Conservation (phyloP, 257 asterid genomes). For the Echites panduratus region DNA sequence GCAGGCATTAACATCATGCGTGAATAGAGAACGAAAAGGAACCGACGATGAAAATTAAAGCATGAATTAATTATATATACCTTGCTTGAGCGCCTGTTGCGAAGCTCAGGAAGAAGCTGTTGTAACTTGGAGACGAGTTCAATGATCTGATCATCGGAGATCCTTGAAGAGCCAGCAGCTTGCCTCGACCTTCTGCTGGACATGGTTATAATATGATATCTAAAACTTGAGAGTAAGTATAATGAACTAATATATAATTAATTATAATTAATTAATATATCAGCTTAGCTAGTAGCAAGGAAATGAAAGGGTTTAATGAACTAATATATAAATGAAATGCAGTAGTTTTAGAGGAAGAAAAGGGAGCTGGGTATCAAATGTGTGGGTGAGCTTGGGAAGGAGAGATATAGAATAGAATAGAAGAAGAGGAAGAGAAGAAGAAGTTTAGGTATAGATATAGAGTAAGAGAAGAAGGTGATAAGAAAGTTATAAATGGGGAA, state of each 20-base stretch:
- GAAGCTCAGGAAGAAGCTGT: conserved; percentile 41
- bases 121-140: conserved; percentile 44
- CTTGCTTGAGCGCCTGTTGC: conserved; percentile 35
- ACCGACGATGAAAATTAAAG: background rate
- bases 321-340: background rate
- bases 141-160: conserved; percentile 38
- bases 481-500: conserved; percentile 14
- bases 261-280: too few relatives aligned
- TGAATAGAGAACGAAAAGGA: background rate
- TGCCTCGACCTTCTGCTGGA: conserved; percentile 42
- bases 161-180: conserved; percentile 28
- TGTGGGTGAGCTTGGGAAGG: background rate
- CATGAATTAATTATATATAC: conserved; percentile 5
- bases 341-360: background rate
- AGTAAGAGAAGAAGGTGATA: conserved; percentile 6
- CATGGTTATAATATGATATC: conserved; percentile 14
- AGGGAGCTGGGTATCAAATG: background rate
- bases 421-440: background rate
- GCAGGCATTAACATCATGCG: background rate
- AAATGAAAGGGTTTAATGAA: too few relatives aligned
- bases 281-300: too few relatives aligned
- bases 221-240: too few relatives aligned
- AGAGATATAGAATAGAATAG: background rate
- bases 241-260: too few relatives aligned
- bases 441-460: conserved; percentile 18